phyloP scores from a whole-genome alignment of 352 stramenopile species.

The Phytophthora cactorum region DNA sequence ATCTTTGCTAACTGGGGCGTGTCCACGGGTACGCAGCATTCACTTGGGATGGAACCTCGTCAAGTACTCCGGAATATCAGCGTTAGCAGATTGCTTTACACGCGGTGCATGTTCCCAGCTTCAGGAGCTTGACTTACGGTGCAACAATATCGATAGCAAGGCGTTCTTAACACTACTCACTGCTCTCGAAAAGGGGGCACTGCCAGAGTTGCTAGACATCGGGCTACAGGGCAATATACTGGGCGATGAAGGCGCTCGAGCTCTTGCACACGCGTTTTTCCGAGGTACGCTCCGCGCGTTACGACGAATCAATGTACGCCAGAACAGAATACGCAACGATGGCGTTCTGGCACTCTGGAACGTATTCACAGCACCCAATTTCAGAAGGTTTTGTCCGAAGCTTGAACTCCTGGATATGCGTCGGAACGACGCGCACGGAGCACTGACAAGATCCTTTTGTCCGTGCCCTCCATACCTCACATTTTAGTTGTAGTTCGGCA shows the following conservation, averaged over 20 bases:
- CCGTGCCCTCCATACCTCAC: slow-evolving; percentile 59
- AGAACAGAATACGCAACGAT: slow-evolving; percentile 72
- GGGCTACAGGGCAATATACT: slow-evolving; percentile 65
- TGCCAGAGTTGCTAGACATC: slow-evolving; percentile 62
- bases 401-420: slow-evolving; percentile 70
- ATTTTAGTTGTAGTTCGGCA: slow-evolving; percentile 39
- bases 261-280: slow-evolving; percentile 63
- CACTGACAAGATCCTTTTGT: slow-evolving; percentile 59
- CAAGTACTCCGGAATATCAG: slow-evolving; percentile 57
- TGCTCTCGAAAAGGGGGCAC: slow-evolving; percentile 51
- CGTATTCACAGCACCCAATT: slow-evolving; percentile 62
- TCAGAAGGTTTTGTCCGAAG: slow-evolving; percentile 60
- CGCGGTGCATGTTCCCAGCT: slow-evolving; percentile 63
- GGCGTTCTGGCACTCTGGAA: slow-evolving; percentile 71
- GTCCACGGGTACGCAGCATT: slow-evolving; percentile 61
- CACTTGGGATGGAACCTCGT: slow-evolving; percentile 74
- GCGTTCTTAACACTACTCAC: slow-evolving; percentile 45
- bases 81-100: slow-evolving; percentile 59
- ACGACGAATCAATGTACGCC: slow-evolving; percentile 57
- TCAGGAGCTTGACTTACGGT: slow-evolving; percentile 64
- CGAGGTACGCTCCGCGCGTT: slow-evolving; percentile 52
- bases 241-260: slow-evolving; percentile 62
- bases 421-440: slow-evolving; percentile 59
- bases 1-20: slow-evolving; percentile 71
- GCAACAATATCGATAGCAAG: slow-evolving; percentile 63